These are phyloP conservation scores for Verticillium nonalfalfae DNA, from an alignment of 2,329 filamentous ascomycete genomes.

Conservation along the genomic window DNA sequence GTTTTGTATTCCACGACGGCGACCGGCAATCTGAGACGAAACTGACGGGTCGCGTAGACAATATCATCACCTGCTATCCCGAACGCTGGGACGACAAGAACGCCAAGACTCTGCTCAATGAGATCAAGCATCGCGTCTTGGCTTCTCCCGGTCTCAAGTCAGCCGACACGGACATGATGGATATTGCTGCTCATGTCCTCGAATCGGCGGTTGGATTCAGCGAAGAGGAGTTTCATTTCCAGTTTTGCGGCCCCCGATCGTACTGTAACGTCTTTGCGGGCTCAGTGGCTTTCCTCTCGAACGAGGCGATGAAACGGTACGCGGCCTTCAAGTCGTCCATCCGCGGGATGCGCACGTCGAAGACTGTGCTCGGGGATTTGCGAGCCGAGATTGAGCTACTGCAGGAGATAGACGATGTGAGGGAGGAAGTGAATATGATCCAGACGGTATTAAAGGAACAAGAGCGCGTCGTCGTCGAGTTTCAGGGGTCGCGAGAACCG, in stretches of 20 bases:
- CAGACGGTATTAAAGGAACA: constrained; percentile 11
- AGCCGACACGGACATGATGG: constrained; percentile 8
- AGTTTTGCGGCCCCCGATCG: constrained; percentile 11
- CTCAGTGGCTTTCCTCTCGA: constrained; percentile 10
- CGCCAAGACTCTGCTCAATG: constrained; percentile 11
- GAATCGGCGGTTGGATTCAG: constrained; percentile 7
- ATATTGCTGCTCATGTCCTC: constrained; percentile 5
- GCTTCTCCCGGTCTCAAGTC: constrained; percentile 5
- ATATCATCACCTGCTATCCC: constrained; percentile 11
- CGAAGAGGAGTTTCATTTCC: constrained; percentile 13
- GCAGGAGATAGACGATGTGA: constrained; percentile 10
- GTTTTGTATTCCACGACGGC: too few species aligned
- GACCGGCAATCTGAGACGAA: neutral
- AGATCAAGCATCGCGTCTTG: constrained; percentile 11
- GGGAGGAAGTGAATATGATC: constrained; percentile 12
- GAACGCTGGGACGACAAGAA: constrained; percentile 14
- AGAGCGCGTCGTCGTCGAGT: constrained; percentile 11
- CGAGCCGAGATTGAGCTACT: constrained; percentile 15
- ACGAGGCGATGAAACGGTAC: constrained; percentile 13
- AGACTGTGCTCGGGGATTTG: constrained; percentile 12
- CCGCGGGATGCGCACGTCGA: constrained; percentile 11
- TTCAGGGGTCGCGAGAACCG: constrained; percentile 3
- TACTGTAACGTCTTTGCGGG: constrained; percentile 10
- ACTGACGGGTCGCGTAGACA: constrained; percentile 1
- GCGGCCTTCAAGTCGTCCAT: constrained; percentile 10